phyloP scores from a whole-genome alignment of 192 early-diverging fungal genomes.

The Coemansia sp. region DNA sequence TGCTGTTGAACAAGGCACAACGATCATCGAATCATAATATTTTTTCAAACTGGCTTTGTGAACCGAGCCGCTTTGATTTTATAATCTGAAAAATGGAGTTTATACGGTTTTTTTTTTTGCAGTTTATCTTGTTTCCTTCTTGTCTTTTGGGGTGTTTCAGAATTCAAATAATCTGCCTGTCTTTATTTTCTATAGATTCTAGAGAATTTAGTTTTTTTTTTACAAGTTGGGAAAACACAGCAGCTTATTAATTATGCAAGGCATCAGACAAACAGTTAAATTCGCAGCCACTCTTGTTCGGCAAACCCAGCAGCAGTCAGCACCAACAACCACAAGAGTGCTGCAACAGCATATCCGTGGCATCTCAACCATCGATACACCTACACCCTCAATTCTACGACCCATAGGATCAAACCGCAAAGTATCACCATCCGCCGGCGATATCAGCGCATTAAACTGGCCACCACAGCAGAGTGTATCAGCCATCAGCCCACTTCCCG shows the following conservation, averaged over 20 bases:
- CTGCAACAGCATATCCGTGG: slow-evolving; percentile 16
- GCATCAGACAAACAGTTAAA: not conserved
- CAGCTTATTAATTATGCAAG: too few species aligned
- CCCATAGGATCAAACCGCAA: slow-evolving; percentile 42
- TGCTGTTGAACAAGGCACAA: slow-evolving; percentile 8
- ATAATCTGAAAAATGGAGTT: not conserved
- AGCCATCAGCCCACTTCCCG: slow-evolving; percentile 38
- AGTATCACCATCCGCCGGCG: slow-evolving; percentile 41
- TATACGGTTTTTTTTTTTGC: not conserved
- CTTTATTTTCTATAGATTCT: too few species aligned
- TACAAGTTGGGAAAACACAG: too few species aligned
- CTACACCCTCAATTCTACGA: slow-evolving; percentile 29
- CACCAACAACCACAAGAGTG: not conserved
- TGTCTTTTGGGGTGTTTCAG: too few species aligned
- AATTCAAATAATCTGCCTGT: too few species aligned
- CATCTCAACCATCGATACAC: slow-evolving; percentile 6
- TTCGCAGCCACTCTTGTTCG: not conserved
- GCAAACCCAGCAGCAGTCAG: not conserved
- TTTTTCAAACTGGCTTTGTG: not conserved
- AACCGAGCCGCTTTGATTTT: not conserved
- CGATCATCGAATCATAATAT: slow-evolving; percentile 15
- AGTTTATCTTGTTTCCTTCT: too few species aligned
- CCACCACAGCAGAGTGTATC: slow-evolving; percentile 28
- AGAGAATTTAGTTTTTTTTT: too few species aligned
- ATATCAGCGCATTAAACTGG: slow-evolving; percentile 34